Conservation (phyloP, 495 filamentous ascomycete species). For the Aspergillus taichungensis region DNA sequence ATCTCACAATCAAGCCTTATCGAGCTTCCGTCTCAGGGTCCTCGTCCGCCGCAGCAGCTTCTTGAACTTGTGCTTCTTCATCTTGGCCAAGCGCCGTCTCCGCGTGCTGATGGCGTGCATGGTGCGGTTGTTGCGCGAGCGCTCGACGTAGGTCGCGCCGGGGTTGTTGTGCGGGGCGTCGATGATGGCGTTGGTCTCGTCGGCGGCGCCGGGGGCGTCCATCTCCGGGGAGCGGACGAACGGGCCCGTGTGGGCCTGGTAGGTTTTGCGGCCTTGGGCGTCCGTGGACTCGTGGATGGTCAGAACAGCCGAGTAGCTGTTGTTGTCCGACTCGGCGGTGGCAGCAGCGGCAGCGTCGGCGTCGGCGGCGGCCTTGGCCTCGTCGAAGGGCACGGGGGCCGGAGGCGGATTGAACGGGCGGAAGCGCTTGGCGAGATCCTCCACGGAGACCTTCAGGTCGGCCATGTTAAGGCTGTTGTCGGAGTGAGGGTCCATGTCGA, state of each 20-base stretch:
- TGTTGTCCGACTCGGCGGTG: constrained; percentile 13
- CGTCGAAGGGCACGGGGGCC: constrained; percentile 51
- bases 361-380: constrained; percentile 24
- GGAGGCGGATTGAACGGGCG: constrained; percentile 74
- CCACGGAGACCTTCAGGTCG: constrained; percentile 36
- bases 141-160: constrained; percentile 34
- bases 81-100: constrained; percentile 83
- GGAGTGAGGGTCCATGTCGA: constrained; percentile 31
- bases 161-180: constrained; percentile 24
- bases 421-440: constrained; percentile 50
- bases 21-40: constrained; percentile 79
- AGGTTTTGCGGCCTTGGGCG: constrained; percentile 57
- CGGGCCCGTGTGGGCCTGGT: constrained; percentile 40
- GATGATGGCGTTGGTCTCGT: constrained; percentile 20
- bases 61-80: constrained; percentile 99
- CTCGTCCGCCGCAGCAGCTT: constrained; percentile 91
- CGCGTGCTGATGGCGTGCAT: constrained; percentile 73
- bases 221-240: constrained; percentile 28
- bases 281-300: constrained; percentile 72
- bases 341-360: constrained; percentile 5
- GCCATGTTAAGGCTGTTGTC: constrained; percentile 23
- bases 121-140: constrained; percentile 26
- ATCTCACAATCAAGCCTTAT: constrained; percentile 37
- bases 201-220: constrained; percentile 25
- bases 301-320: constrained; percentile 67